Percentiles rank a stretch among this genome's conserved stretches.
phyloP scores from a whole-genome alignment of 768 basidiomycete species.

The Podaxis carcinomalis region DNA sequence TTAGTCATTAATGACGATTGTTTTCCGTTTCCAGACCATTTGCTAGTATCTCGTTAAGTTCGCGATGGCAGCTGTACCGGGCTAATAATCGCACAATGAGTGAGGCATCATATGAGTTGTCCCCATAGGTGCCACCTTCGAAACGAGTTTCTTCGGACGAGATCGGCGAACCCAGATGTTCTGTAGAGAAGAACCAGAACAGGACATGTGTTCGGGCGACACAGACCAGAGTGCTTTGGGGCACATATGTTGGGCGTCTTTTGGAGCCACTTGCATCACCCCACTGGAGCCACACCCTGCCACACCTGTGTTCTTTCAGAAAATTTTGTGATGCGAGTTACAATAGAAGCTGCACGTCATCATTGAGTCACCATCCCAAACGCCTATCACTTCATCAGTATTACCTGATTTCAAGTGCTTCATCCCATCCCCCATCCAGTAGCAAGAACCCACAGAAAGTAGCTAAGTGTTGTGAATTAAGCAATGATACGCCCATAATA shows the following conservation, averaged over 20 bases:
- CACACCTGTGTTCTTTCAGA: no score
- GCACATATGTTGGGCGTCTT: no score
- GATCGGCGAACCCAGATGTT: neutral
- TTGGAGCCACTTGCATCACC: no score
- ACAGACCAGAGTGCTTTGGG: no score
- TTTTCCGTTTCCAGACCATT: no score
- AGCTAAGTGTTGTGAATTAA: neutral
- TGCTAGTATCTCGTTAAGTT: no score
- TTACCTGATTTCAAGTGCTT: neutral
- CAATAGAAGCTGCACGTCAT: slow-evolving; percentile 1
- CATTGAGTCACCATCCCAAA: neutral
- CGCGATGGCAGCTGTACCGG: no score
- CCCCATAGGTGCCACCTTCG: neutral
- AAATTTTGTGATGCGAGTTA: neutral
- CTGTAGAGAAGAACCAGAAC: neutral
- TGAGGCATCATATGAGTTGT: neutral
- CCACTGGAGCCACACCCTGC: no score
- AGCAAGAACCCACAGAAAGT: neutral
- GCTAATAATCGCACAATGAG: no score
- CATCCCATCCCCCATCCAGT: neutral
- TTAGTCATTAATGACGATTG: no score
- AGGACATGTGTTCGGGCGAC: neutral
- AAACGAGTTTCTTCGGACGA: neutral
- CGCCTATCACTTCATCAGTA: neutral
- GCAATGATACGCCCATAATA: neutral